These are phyloP conservation scores for Cajanus cajan DNA, from an alignment of 306 rosid species.

Conservation along the genomic window DNA sequence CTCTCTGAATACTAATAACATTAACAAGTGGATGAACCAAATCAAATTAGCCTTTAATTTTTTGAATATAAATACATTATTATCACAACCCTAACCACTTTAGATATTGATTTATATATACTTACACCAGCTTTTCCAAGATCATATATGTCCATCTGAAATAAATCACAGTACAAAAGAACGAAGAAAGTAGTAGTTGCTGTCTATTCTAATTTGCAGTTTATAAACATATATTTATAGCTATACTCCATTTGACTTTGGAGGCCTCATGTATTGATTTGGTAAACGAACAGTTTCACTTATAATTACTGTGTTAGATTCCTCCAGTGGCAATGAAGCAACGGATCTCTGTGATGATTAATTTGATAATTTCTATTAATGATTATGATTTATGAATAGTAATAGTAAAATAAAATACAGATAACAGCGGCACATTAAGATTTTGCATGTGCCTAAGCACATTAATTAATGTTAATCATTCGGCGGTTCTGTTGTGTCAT, in stretches of 20 bases:
- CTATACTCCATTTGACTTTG: slow-evolving; percentile 3
- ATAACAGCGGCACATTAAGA: neutral
- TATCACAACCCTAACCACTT: no score
- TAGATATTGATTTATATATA: neutral
- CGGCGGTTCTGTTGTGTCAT: neutral
- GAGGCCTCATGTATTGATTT: neutral
- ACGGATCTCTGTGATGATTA: no score
- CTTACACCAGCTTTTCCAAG: neutral
- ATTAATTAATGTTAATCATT: slow-evolving; percentile 13
- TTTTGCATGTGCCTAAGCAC: neutral
- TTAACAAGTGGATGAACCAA: no score
- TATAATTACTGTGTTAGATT: neutral
- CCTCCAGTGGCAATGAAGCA: neutral
- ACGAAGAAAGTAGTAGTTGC: neutral
- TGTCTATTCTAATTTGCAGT: neutral
- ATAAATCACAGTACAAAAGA: neutral
- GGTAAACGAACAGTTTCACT: neutral
- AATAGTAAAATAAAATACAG: no score
- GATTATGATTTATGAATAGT: no score
- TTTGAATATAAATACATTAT: no score
- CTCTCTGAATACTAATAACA: no score
- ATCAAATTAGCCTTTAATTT: no score
- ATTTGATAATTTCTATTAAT: no score
- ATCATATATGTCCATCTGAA: neutral
- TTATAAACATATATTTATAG: neutral